Evolutionary conservation across 2,329 filamentous ascomycete genomes (phyloP), one percentile per base, ranked within the genome.

Genomic region (Sclerotinia spermophila): DNA sequence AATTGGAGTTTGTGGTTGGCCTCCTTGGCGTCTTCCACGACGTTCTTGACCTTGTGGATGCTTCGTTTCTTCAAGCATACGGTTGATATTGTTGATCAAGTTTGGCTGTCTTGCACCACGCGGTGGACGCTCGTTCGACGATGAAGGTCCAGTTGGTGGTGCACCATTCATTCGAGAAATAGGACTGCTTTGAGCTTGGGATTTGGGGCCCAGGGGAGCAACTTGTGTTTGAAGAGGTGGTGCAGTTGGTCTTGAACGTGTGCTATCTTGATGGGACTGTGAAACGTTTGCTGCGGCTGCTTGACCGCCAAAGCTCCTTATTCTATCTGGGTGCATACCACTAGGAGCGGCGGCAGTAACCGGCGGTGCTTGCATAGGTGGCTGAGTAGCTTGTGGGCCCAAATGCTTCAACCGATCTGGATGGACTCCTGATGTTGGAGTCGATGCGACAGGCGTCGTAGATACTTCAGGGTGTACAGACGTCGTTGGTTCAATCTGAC

Each of bases 51-150:
- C 79, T 77, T 81, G 81, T 76, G 82, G 74, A 75, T 85, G 78
- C 77, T 76, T 84, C 1, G 83, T 83, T 5, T 89, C 82, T 51
- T 61, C 56, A 30, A 70, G 44, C 55, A 61, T 60, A 30, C 69
- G 69, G 35, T 70, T 70, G 66, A 84, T 86, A 72, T 80, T 87
- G 74, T 89, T 88, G 71, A 90, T 89, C 60, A 86, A 85, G 19
- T 84, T 84, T 42, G 90, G 81, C 74, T 89, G 86, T 71, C 87
- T 78, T 68, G 83, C 74, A 73, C 77, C 80, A 30, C 77, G 76
- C 60, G 78, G 72, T 40, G 71, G 56, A 59, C 79, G 76, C 58
- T 79, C 78, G n/a, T 65, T 76, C 40, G 74, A 72, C n/a, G 77
- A 79, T 44, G 79, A 74, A 59, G 79, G 78, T 11, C 79, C 79